These are phyloP conservation scores for Dactylorhiza incarnata DNA, from an alignment of 106 monocot species.

Conservation along the genomic window DNA sequence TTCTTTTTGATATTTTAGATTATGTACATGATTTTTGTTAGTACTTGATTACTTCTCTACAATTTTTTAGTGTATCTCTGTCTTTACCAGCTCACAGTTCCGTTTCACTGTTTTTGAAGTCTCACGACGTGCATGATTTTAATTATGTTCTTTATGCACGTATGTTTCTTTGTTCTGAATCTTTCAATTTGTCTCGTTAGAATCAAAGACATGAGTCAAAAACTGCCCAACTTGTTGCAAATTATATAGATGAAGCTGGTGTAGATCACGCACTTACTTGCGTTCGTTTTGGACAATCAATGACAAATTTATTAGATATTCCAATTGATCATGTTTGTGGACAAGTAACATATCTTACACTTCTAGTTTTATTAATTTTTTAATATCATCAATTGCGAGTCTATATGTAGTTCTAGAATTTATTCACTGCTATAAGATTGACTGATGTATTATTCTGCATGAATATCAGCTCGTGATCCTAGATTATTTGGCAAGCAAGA, in stretches of 20 bases:
- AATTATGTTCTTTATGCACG: background rate
- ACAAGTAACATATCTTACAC: constrained; percentile 32
- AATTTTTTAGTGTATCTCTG: background rate
- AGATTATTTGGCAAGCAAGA: constrained; percentile 92
- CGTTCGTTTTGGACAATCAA: constrained; percentile 85
- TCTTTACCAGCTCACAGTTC: background rate
- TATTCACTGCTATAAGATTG: background rate
- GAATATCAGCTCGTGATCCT: constrained; percentile 62
- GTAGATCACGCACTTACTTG: constrained; percentile 81
- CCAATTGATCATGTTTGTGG: constrained; percentile 83
- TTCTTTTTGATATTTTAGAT: background rate
- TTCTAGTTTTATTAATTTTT: background rate
- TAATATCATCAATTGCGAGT: background rate
- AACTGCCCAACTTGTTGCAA: constrained; percentile 81
- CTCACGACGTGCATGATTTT: background rate
- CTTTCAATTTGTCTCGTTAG: constrained; percentile 21
- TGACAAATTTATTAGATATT: constrained; percentile 90
- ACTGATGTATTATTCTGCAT: background rate
- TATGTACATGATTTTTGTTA: background rate
- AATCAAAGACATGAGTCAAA: constrained; percentile 87
- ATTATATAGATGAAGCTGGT: constrained; percentile 82
- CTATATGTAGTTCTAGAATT: background rate
- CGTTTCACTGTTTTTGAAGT: background rate
- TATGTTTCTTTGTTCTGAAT: background rate
- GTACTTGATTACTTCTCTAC: background rate